Evolutionary conservation across 2,329 filamentous ascomycete species (phyloP).

Genomic region (Xylaria sp.): DNA sequence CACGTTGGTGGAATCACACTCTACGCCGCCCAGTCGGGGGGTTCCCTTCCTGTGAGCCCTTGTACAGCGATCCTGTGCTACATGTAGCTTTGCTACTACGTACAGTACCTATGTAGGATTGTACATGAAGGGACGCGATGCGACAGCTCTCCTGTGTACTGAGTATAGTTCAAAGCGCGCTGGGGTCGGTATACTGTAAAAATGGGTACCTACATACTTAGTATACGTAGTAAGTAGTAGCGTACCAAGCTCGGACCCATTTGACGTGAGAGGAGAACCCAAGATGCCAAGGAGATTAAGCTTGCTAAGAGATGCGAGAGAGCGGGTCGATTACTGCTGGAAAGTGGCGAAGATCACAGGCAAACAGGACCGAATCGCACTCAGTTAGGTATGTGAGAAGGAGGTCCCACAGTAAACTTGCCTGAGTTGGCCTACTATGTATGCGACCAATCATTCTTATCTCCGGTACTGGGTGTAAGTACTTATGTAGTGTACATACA

Average conservation of each 20-base stretch:
- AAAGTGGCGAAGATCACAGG: conserved; percentile 15
- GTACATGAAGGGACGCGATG: conserved; percentile 24
- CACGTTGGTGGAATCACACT: conserved; percentile 34
- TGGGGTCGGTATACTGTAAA: neutral
- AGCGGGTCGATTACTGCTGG: conserved; percentile 17
- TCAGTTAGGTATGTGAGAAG: too few species aligned
- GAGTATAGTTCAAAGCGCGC: conserved; percentile 9
- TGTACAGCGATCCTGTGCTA: conserved; percentile 11
- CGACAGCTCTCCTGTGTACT: conserved; percentile 27
- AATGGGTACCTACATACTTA: too few species aligned
- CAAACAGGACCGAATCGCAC: conserved; percentile 37
- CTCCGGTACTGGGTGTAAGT: too few species aligned
- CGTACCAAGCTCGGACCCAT: neutral
- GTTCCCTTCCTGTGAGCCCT: conserved; percentile 24
- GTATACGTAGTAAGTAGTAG: too few species aligned
- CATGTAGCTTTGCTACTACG: conserved; percentile 11
- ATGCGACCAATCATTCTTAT: conserved; percentile 32
- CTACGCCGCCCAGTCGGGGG: conserved; percentile 35
- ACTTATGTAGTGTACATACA: conserved; percentile 1
- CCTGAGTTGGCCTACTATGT: conserved; percentile 33
- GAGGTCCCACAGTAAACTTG: conserved; percentile 10
- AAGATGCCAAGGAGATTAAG: conserved; percentile 22
- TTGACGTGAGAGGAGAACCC: neutral
- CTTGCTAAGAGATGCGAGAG: conserved; percentile 24
- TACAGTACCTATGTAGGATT: too few species aligned